Evolutionary conservation across 495 filamentous ascomycete genomes (phyloP), one percentile per base, ranked within the genome.

Genomic region (Aspergillus campestris): DNA sequence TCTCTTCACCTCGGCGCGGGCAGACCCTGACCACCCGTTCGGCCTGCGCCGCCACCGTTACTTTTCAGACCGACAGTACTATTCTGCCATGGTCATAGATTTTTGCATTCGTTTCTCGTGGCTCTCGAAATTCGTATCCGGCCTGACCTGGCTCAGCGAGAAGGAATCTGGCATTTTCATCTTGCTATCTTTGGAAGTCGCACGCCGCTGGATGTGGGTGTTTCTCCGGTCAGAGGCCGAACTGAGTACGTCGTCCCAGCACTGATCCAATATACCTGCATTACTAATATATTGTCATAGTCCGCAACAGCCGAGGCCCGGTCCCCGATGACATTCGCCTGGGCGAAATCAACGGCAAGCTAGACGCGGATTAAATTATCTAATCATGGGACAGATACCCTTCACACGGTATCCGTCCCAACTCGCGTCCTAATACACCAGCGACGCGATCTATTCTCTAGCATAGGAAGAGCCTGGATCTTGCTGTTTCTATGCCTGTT

Each of bases 151-250:
- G 62, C 78, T 92, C 33, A 82, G 83, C 50, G 87, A 95, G 54
- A 78, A 86, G 49, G 92, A 97, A 65, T 81, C 82, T 40, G 80
- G 81, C 3, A 82, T 97, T 32, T 98, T 95, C 60, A 48, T 88
- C n/a, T 78, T 96, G 51, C 83, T 95, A 69, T 69, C 84, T 32
- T 67, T 92, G 12, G 92, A 98, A 64, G 82, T 97, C 7, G 73
- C 84, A 13, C 78, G 92, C 34, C 75, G 92, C 12, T 96, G 90
- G 89, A 77, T 97, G 53, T 98, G 92, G 92, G 86, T 92, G 37
- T 96, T 97, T 65, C 89, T 97, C 61, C 79, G 92, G 3, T 80
- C 89, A 15, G 92, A 98, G 72, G 85, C 87, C 14, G 92, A 98
- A 71, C 94, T 84, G 84, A 75, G 87, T 80, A 55, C 62, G 69